Percentiles rank a stretch among this genome's conserved stretches.
phyloP scores from a whole-genome alignment of 1,284 basidiomycete genomes.

The Sanghuangporus sanghuang region DNA sequence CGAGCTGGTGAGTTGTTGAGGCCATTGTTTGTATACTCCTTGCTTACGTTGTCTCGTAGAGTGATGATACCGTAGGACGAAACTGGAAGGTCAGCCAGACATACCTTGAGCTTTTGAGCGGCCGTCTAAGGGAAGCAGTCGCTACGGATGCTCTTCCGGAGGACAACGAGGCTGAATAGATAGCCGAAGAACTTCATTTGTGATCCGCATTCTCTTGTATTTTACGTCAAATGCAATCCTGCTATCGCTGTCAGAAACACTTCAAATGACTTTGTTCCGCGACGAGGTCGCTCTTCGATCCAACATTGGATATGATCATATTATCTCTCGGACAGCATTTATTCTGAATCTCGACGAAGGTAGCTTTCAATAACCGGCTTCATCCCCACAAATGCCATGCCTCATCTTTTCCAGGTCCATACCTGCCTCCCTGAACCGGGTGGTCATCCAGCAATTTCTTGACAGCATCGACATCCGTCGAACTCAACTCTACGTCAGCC shows the following conservation, averaged over 20 bases:
- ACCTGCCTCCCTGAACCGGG: constrained; percentile 20
- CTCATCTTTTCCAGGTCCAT: constrained; percentile 1
- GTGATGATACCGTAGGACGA: constrained; percentile 33
- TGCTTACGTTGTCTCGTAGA: constrained; percentile 24
- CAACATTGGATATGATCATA: too few species aligned
- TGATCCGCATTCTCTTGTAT: not conserved
- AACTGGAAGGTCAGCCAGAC: constrained; percentile 56
- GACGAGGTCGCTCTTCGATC: too few species aligned
- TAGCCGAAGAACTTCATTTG: not conserved
- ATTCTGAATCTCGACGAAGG: too few species aligned
- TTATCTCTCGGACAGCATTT: too few species aligned
- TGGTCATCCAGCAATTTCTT: constrained; percentile 20
- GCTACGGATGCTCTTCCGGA: not conserved
- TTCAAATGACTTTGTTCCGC: too few species aligned
- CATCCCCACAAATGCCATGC: not conserved
- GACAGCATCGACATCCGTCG: constrained; percentile 30
- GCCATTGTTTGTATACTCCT: not conserved
- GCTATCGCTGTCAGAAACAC: too few species aligned
- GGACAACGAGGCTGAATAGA: not conserved
- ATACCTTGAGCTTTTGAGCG: constrained; percentile 67
- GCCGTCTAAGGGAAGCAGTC: constrained; percentile 54
- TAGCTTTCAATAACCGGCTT: not conserved
- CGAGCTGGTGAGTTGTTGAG: constrained; percentile 39
- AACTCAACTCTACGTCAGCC: constrained; percentile 30
- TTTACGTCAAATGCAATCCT: too few species aligned